Evolutionary conservation across 148 eudicot genomes (phyloP), one percentile per base, ranked within the genome.

Genomic region (Drosera capensis): DNA sequence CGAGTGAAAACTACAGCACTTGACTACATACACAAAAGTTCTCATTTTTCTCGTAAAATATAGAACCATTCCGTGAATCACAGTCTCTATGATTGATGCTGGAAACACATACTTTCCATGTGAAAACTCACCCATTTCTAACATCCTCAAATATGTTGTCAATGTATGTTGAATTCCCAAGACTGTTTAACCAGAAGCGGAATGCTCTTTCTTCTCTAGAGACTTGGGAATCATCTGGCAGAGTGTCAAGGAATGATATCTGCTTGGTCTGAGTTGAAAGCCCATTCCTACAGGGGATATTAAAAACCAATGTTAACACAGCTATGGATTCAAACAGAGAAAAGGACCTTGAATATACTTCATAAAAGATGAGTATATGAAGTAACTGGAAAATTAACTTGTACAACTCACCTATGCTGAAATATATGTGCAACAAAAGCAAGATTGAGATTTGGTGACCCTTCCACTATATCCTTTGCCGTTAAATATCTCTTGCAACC

Each of bases 401-500:
- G 11, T 4, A 15, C 13, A 11, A 11, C 74, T 73, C 68, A 92
- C 99, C 99, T 73, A 54, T 70, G 99, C 80, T 92, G 99, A 59
- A 92, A 92, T 58, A 92, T 72, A 62, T 85, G 99, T 26, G 99
- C 99, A 60, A 85, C 99, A 68, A 92, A 92, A 57, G 95, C 95
- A 68, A 92, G 95, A 54, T 92, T 92, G 54, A 92, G 85, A 62
- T 85, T 92, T 45, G 95, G 99, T 55, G 88, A 92, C 44, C 99
- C 99, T 61, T 92, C 99, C 35, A 92, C 94, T 58, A 92, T 92
- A 69, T 92, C 99, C 63, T 73, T 85, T 43, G 99, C 94, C 46
- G 99, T 92, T 62, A 92, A 68, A 66, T 92, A 92, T 79, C 99
- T 76, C 67, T 85, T 92, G 67, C 99, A 92, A 14, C 99, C 99